Evolutionary conservation across 106 monocot genomes (phyloP).

Genomic region (Iris macrosiphon): DNA sequence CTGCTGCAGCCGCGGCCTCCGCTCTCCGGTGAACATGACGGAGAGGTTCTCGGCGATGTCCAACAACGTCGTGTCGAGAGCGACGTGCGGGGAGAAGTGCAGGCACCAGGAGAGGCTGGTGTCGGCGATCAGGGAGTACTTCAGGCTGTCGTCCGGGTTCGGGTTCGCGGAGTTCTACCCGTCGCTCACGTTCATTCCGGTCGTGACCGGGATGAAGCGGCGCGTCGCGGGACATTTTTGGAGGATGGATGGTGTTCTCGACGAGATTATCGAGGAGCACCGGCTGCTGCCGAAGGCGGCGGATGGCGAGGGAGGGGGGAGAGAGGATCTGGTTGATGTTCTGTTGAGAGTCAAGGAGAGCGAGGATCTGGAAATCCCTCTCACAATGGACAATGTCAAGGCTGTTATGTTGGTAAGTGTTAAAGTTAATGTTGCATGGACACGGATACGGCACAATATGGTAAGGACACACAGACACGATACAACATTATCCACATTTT

Average conservation of each 20-base stretch:
- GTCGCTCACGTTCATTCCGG: too few species aligned
- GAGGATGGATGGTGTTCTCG: neutral
- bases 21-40: conserved; percentile 1
- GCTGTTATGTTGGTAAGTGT: conserved; percentile 5
- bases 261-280: conserved; percentile 8
- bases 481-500: too few species aligned
- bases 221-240: neutral
- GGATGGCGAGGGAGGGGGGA: neutral
- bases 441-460: too few species aligned
- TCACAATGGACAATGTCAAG: conserved; percentile 7
- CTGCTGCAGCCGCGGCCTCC: neutral
- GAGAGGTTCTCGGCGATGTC: neutral
- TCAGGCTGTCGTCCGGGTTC: conserved; percentile 2
- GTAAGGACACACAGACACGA: too few species aligned
- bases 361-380: neutral
- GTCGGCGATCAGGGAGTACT: neutral
- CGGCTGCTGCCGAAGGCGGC: neutral
- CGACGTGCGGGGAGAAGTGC: conserved; percentile 5
- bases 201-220: conserved; percentile 3
- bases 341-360: neutral
- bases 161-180: conserved; percentile 9
- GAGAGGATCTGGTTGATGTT: conserved; percentile 7
- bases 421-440: too few species aligned
- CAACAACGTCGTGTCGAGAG: neutral
- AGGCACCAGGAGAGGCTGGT: neutral